A percentile compares a stretch with the other conserved stretches of the same genome.
These are phyloP conservation scores for Haplosporangium gracile DNA, from an alignment of 192 early-diverging fungal species.

Conservation along the genomic window DNA sequence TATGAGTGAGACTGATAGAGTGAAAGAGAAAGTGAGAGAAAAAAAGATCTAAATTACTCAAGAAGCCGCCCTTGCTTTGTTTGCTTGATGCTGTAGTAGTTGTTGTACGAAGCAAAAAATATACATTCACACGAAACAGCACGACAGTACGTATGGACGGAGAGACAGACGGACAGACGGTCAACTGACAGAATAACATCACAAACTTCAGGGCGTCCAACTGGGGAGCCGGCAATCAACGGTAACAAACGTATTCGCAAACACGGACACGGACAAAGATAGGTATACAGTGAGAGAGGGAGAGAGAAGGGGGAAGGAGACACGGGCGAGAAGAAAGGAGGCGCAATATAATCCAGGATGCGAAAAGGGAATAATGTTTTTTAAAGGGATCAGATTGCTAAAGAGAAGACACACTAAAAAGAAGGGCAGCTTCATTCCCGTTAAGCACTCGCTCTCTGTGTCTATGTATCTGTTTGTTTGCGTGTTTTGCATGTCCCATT, in stretches of 20 bases:
- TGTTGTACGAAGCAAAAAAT: too few relatives aligned
- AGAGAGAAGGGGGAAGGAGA: background rate
- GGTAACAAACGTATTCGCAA: background rate
- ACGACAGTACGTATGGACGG: background rate
- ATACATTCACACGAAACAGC: too few relatives aligned
- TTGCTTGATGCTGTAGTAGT: too few relatives aligned
- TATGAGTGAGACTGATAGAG: background rate
- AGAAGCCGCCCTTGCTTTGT: too few relatives aligned
- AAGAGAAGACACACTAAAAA: background rate
- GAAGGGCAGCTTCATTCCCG: background rate
- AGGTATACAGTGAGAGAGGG: background rate
- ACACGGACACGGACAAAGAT: background rate
- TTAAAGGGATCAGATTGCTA: background rate
- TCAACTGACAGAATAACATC: background rate
- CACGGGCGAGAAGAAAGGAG: background rate
- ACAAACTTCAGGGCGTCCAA: slow-evolving; percentile 2
- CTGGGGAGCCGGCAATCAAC: background rate
- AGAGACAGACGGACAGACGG: background rate
- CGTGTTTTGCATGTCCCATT: background rate
- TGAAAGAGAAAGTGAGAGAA: background rate
- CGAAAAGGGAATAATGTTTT: background rate
- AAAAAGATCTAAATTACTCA: too few relatives aligned
- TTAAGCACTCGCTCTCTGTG: background rate
- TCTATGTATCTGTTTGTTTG: background rate
- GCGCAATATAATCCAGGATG: background rate